Percentiles rank a stretch among this genome's conserved stretches.
phyloP scores from a whole-genome alignment of 2,329 filamentous ascomycete genomes.

The Aspergillus sp. region DNA sequence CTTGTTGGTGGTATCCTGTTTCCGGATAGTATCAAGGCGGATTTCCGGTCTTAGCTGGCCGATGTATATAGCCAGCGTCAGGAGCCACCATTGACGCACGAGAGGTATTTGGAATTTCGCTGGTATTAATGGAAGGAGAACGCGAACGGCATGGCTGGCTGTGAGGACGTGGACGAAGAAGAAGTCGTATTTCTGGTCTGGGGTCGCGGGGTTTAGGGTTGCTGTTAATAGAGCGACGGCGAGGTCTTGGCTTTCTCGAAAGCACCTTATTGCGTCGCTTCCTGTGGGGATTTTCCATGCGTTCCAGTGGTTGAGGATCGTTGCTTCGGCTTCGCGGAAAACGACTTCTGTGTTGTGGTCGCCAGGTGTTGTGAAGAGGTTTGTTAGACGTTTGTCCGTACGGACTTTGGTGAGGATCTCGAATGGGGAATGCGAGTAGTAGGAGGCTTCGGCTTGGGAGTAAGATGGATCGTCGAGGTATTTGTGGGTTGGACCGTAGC shows the following conservation, averaged over 20 bases:
- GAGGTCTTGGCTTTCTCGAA: conserved; percentile 65
- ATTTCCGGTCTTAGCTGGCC: conserved; percentile 71
- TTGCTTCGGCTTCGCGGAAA: conserved; percentile 66
- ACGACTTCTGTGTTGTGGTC: conserved; percentile 65
- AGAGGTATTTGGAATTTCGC: conserved; percentile 69
- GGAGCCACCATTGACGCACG: conserved; percentile 85
- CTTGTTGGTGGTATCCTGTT: conserved; percentile 61
- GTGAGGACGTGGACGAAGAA: conserved; percentile 80
- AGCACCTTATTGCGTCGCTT: conserved; percentile 68
- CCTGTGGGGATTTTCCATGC: conserved; percentile 64
- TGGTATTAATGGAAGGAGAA: conserved; percentile 77
- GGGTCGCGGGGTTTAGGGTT: conserved; percentile 34
- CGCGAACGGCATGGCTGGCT: conserved; percentile 82
- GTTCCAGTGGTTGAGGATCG: conserved; percentile 86
- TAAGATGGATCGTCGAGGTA: conserved; percentile 72
- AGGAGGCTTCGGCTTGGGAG: conserved; percentile 59
- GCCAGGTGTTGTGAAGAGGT: conserved; percentile 60
- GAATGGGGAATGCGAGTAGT: conserved; percentile 62
- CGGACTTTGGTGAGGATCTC: conserved; percentile 71
- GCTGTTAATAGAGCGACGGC: conserved; percentile 49
- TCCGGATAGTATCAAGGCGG: conserved; percentile 62
- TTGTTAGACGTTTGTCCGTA: conserved; percentile 68
- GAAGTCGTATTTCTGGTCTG: conserved; percentile 67
- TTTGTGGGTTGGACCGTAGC: conserved; percentile 58
- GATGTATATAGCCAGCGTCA: conserved; percentile 76